Evolutionary conservation across 768 basidiomycete genomes (phyloP).

Genomic region (Thelephora aurantiotincta): DNA sequence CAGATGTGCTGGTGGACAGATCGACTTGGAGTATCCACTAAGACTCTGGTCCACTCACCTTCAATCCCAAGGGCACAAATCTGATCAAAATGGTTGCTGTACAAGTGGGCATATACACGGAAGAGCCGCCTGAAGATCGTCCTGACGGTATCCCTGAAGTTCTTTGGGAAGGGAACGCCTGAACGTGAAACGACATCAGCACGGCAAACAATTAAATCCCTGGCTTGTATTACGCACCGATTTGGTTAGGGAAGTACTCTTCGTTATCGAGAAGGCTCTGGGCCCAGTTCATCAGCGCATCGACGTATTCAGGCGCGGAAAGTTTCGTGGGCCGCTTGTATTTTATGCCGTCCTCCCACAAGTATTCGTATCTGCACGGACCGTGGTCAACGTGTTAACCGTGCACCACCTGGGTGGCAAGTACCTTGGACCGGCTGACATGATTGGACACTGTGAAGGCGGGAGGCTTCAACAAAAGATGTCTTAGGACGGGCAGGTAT

Average conservation of each 20-base stretch:
- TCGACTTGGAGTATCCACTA: background rate
- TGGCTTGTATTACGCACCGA: conserved; percentile 37
- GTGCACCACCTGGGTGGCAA: background rate
- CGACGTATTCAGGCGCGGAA: conserved; percentile 92
- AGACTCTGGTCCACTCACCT: conserved; percentile 35
- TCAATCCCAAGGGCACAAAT: conserved; percentile 97
- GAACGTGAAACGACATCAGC: background rate
- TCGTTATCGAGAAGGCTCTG: conserved; percentile 90
- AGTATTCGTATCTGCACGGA: conserved; percentile 67
- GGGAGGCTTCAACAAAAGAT: conserved; percentile 3
- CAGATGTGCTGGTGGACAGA: conserved; percentile 58
- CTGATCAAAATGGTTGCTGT: conserved; percentile 98
- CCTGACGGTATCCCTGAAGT: conserved; percentile 81
- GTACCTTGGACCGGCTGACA: conserved; percentile 93
- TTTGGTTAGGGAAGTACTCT: conserved; percentile 84
- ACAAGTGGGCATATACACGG: conserved; percentile 95
- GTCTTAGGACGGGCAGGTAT: background rate
- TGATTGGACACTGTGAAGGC: conserved; percentile 66
- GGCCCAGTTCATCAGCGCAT: conserved; percentile 98
- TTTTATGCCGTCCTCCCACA: conserved; percentile 84
- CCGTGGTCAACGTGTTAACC: background rate
- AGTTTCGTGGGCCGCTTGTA: conserved; percentile 88
- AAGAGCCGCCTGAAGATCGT: conserved; percentile 88
- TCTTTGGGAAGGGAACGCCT: conserved; percentile 87
- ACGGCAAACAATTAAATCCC: conserved; percentile 1